These are phyloP conservation scores for Labyrinthula sp. DNA, from an alignment of 352 stramenopile species.

Conservation along the genomic window DNA sequence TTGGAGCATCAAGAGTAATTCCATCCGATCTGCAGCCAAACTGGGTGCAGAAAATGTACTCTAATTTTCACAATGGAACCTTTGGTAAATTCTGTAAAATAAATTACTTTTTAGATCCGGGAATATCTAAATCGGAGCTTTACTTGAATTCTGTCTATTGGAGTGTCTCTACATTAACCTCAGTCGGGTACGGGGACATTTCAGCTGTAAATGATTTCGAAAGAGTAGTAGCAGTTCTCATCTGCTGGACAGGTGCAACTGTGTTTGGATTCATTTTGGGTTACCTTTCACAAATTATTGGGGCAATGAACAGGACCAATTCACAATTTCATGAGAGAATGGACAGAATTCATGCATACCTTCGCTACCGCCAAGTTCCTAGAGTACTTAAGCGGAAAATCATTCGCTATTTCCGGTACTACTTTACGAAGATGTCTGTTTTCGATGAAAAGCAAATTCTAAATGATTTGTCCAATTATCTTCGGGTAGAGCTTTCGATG, in stretches of 20 bases:
- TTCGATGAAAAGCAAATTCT: conserved; percentile 30
- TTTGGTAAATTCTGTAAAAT: background rate
- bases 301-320: conserved; percentile 4
- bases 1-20: conserved; percentile 3
- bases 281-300: conserved; percentile 21
- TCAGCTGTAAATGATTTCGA: conserved; percentile 7
- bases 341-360: conserved; percentile 29
- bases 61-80: background rate
- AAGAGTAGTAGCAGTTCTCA: conserved; percentile 9
- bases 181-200: conserved; percentile 28
- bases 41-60: background rate
- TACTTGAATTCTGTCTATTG: conserved; percentile 28
- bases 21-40: background rate
- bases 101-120: too few relatives aligned
- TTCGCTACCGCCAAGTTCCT: conserved; percentile 26
- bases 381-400: conserved; percentile 3
- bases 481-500: conserved; percentile 22
- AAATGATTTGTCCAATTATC: conserved; percentile 8
- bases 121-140: too few relatives aligned
- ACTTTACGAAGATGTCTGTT: conserved; percentile 9
- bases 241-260: conserved; percentile 14
- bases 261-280: conserved; percentile 28
- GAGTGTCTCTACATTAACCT: conserved; percentile 24
- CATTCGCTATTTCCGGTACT: conserved; percentile 10
- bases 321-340: conserved; percentile 26